Conservation (phyloP, 1,284 basidiomycete genomes). For the Waitea zeae region DNA sequence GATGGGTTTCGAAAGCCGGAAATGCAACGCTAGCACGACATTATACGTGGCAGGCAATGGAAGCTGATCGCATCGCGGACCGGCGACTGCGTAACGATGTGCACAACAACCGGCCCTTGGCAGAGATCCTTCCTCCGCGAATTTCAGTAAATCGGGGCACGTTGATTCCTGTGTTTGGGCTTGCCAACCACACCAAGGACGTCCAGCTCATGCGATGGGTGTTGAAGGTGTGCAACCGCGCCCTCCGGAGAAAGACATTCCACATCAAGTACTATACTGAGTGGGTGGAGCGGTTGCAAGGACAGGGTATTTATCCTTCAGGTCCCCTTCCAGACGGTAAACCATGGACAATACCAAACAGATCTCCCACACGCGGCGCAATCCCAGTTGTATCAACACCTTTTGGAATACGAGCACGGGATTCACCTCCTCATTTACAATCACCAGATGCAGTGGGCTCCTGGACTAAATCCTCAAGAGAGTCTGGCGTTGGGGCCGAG, state of each 20-base stretch:
- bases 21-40: conserved; percentile 43
- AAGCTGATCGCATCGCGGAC: conserved; percentile 23
- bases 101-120: not conserved
- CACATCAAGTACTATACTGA: not conserved
- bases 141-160: not conserved
- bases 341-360: too few relatives aligned
- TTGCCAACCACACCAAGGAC: not conserved
- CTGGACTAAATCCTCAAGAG: not conserved
- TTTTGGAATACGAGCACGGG: too few relatives aligned
- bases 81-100: conserved; percentile 13
- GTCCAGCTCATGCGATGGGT: not conserved
- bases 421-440: not conserved
- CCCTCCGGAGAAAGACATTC: not conserved
- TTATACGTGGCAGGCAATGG: conserved; percentile 44
- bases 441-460: not conserved
- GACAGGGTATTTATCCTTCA: too few relatives aligned
- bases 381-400: too few relatives aligned
- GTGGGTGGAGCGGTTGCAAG: too few relatives aligned
- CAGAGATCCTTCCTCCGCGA: not conserved
- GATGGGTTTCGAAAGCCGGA: conserved; percentile 27
- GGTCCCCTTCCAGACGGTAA: too few relatives aligned
- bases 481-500: not conserved
- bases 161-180: not conserved
- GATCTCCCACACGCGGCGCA: too few relatives aligned
- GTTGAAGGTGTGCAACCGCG: not conserved